Evolutionary conservation across 768 basidiomycete species (phyloP), one percentile per base, ranked within the genome.

Genomic region (Panellus pusillus): DNA sequence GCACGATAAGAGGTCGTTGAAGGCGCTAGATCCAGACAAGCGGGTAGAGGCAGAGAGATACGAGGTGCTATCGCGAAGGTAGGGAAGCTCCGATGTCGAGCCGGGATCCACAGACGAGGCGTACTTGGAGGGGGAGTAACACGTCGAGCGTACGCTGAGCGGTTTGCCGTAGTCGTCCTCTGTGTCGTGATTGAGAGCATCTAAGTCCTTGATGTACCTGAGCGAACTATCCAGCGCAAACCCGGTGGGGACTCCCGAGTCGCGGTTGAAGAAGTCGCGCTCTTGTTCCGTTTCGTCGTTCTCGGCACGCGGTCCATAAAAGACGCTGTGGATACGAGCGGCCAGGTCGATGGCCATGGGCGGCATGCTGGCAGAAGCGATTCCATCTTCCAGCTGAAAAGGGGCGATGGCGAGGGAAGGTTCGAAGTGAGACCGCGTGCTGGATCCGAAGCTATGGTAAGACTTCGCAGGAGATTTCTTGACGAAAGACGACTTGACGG

Each of bases 261-360:
- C 58, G 37, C 58, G 58, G 36, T 28, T 45, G 54, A 60, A 60
- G 13, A 60, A 18, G 32, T 60, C 41, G 31, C 58, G 58, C 15
- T 39, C 46, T 44, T 28, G 41, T 18, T 52, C 54, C 9, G 39
- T 17, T 17, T 36, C 36, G 31, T 17, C 2, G 3, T 37, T 19
- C 19, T 38, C 40, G 12, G 1, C 35, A 8, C 47, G 41, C 17
- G 17, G 24, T 32, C 50, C 52, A 20, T 60, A 60, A 29, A 60
- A 56, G 19, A 46, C 54, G 51, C 59, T 60, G 12, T 47, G 54
- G 17, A 60, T 45, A 28, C 59, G 59, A 15, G 59, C 54, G 2
- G 54, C 54, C 43, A 40, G 50, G 51, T 60, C 59, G 29, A 49
- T 6, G 24, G 24, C 36, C 43, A 37, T 14, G n/a, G 36, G 36